Base-by-base conservation (phyloP, 164 flowering plant species). In the Santalum album region DNA sequence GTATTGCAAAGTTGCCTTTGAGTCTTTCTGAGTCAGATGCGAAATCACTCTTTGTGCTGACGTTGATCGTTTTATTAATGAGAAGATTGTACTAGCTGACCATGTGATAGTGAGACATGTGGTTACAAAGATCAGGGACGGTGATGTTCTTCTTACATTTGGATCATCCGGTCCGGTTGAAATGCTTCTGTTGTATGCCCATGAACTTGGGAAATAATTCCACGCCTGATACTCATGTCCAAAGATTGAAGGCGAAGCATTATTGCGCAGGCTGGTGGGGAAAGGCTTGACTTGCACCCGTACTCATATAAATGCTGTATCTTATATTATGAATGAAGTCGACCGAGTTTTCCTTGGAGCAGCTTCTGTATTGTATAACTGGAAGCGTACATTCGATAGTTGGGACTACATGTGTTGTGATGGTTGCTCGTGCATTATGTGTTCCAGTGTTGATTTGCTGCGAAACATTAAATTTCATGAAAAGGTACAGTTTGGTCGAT, bases 161-260 rank as follows among this genome's bases (percentile, higher is more conserved):
- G 92, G 89, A 15, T 75, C 85, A 49, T 68, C 95, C 17, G 69
- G 79, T 60, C 88, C 78, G 25, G 92, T 91, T 67, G 98, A 88
- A 65, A 82, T 84, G 95, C 63, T 91, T 49, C 46, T 91, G 2
- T 36, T 77, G 36, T 66, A 80, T 70, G 98, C 98, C 38, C 96
- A 91, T 74, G 92, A 88, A 60, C 83, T 82, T 36, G 88, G 92
- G 45, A 91, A 78, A 62, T 75, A 81, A 57, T 91, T 91, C 48
- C 80, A 89, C 24, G 92, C 86, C 42, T 91, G 55, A 68, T 88
- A 91, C 66, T 91, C 96, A 10, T 88, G 96, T 49, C 98, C 98
- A 25, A 88, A 84, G 65, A 82, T 84, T 63, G 95, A 84, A 71
- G 96, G 98, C 32, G 80, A 79, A 62, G 62, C 51, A 17, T 65